phyloP scores from a whole-genome alignment of 768 basidiomycete species.

The Lactarius psammicola region DNA sequence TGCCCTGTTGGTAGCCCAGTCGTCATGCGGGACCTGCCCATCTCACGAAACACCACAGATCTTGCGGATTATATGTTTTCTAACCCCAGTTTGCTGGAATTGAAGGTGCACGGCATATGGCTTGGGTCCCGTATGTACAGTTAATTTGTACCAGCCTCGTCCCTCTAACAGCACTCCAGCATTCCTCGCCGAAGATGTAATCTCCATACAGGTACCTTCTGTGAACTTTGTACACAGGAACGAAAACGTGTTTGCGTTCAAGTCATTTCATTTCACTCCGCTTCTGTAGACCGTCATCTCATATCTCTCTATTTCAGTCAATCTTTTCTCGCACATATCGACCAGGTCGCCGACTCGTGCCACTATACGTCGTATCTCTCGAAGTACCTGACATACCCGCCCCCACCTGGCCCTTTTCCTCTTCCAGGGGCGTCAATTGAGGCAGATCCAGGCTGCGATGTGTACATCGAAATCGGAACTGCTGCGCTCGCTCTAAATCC shows the following conservation, averaged over 20 bases:
- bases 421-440: slow-evolving; percentile 18
- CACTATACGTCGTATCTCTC: slow-evolving; percentile 22
- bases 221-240: slow-evolving; percentile 22
- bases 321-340: slow-evolving; percentile 23
- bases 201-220: not conserved
- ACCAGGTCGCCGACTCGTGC: slow-evolving; percentile 19
- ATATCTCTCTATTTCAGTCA: slow-evolving; percentile 16
- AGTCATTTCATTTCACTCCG: slow-evolving; percentile 2
- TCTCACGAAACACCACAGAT: slow-evolving; percentile 13
- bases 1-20: slow-evolving; percentile 21
- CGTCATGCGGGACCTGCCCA: not conserved
- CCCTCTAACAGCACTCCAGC: slow-evolving; percentile 6
- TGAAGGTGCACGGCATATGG: slow-evolving; percentile 25
- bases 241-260: slow-evolving; percentile 21
- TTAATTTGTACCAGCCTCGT: not conserved
- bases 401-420: slow-evolving; percentile 25
- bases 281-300: not conserved
- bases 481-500: slow-evolving; percentile 25
- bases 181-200: not conserved
- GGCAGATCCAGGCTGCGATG: slow-evolving; percentile 21
- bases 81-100: slow-evolving; percentile 13
- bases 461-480: not conserved
- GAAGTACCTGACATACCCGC: slow-evolving; percentile 24
- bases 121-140: slow-evolving; percentile 21
- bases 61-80: slow-evolving; percentile 26